Percentiles rank a stretch among this genome's conserved stretches.
Conservation (phyloP, 2,329 filamentous ascomycete genomes). For the Monascus ruber region DNA sequence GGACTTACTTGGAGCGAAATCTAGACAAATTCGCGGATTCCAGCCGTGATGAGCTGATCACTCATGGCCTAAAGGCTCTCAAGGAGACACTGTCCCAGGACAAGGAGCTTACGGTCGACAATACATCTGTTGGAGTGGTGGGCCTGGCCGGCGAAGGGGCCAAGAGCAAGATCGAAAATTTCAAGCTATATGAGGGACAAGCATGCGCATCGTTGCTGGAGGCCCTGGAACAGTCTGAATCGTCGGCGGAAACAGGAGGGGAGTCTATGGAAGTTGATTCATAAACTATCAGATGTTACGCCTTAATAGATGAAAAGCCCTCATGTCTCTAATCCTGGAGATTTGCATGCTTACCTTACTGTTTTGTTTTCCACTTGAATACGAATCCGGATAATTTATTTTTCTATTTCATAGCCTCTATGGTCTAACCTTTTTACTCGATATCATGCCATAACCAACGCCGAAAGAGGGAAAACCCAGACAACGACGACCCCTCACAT, state of each 20-base stretch:
- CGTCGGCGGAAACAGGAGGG: conserved; percentile 28
- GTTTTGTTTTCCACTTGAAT: background rate
- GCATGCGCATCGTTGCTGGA: conserved; percentile 81
- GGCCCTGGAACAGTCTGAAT: conserved; percentile 42
- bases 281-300: conserved; percentile 19
- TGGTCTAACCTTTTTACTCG: conserved; percentile 1
- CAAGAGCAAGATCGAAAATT: conserved; percentile 57
- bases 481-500: background rate
- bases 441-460: background rate
- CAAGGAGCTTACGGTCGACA: conserved; percentile 93
- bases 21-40: conserved; percentile 69
- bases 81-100: conserved; percentile 96
- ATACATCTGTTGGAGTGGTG: conserved; percentile 82
- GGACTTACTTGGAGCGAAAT: conserved; percentile 91
- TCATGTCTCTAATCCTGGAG: background rate
- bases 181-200: conserved; percentile 82
- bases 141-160: conserved; percentile 47
- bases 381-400: conserved; percentile 3
- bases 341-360: background rate
- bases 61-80: conserved; percentile 78
- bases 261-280: conserved; percentile 49
- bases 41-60: conserved; percentile 73
- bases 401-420: background rate
- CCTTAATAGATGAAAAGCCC: conserved; percentile 18
- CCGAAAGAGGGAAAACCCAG: background rate